These are phyloP conservation scores for Plantago elongata DNA, from an alignment of 257 asterid genomes.

Conservation along the genomic window DNA sequence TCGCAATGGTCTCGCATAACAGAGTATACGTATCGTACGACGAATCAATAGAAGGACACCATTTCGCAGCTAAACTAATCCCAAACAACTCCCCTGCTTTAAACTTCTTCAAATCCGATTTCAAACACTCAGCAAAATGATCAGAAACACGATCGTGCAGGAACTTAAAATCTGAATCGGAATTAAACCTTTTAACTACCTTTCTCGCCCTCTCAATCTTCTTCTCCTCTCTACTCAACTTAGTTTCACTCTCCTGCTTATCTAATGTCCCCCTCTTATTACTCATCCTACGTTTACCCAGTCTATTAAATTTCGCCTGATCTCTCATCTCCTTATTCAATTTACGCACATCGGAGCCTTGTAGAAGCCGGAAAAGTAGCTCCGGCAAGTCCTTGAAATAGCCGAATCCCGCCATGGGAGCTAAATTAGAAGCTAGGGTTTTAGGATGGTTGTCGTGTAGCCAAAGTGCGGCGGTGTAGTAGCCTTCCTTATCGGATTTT, in stretches of 20 bases:
- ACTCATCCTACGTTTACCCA: too few species aligned
- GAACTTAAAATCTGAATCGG: conserved; percentile 4
- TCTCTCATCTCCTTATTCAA: too few species aligned
- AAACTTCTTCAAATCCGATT: conserved; percentile 32
- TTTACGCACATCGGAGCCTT: too few species aligned
- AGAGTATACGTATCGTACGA: conserved; percentile 37
- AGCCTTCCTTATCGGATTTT: too few species aligned
- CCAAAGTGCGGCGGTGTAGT: too few species aligned
- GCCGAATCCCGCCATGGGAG: too few species aligned
- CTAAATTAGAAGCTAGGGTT: too few species aligned
- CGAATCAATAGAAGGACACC: conserved; percentile 58
- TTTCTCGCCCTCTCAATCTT: conserved; percentile 30
- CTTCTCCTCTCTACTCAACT: neutral
- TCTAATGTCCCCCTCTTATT: neutral
- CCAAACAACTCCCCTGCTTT: conserved; percentile 18
- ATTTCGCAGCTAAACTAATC: conserved; percentile 49
- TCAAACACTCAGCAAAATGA: conserved; percentile 27
- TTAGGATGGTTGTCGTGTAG: too few species aligned
- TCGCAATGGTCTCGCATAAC: conserved; percentile 42
- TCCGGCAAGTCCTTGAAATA: too few species aligned
- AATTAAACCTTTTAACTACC: conserved; percentile 27
- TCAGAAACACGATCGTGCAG: conserved; percentile 39
- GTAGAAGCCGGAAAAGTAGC: too few species aligned
- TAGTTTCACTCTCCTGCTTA: neutral
- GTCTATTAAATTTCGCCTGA: too few species aligned